phyloP scores from a whole-genome alignment of 139 green algal genomes.

The Chlamydomonas sphaeroides region DNA sequence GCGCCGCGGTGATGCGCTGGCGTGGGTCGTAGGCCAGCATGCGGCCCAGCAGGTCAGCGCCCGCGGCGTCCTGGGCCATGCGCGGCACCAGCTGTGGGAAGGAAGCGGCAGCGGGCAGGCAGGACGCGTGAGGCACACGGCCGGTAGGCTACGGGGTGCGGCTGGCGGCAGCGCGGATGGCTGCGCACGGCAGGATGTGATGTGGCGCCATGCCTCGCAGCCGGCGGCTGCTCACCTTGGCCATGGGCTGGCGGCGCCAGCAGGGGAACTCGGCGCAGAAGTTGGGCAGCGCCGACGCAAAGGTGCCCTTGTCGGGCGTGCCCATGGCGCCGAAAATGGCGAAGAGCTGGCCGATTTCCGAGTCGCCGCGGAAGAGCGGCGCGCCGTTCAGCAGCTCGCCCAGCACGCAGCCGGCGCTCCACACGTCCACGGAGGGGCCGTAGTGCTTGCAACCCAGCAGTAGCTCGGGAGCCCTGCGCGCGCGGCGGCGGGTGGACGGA shows the following conservation, averaged over 20 bases:
- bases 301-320: conserved; percentile 67
- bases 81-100: conserved; percentile 37
- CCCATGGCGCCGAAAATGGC: conserved; percentile 83
- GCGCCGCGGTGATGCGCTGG: conserved; percentile 62
- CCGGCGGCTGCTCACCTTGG: conserved; percentile 15
- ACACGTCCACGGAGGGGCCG: conserved; percentile 90
- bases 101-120: not conserved
- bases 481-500: too few species aligned
- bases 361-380: conserved; percentile 78
- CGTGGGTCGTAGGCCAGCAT: conserved; percentile 71
- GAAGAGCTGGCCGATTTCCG: conserved; percentile 57
- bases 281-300: conserved; percentile 39
- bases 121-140: too few species aligned
- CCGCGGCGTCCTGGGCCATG: conserved; percentile 43
- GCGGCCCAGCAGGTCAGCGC: conserved; percentile 46
- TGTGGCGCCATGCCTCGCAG: too few species aligned
- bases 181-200: too few species aligned
- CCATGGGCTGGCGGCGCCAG: conserved; percentile 44
- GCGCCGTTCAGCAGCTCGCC: conserved; percentile 81
- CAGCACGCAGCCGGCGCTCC: too few species aligned
- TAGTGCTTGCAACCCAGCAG: conserved; percentile 92
- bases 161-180: too few species aligned
- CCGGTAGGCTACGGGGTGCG: too few species aligned
- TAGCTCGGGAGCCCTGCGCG: conserved; percentile 94
- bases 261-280: too few species aligned